Conservation (phyloP, 176 grass and related monocot species). For the Avena eriantha region DNA sequence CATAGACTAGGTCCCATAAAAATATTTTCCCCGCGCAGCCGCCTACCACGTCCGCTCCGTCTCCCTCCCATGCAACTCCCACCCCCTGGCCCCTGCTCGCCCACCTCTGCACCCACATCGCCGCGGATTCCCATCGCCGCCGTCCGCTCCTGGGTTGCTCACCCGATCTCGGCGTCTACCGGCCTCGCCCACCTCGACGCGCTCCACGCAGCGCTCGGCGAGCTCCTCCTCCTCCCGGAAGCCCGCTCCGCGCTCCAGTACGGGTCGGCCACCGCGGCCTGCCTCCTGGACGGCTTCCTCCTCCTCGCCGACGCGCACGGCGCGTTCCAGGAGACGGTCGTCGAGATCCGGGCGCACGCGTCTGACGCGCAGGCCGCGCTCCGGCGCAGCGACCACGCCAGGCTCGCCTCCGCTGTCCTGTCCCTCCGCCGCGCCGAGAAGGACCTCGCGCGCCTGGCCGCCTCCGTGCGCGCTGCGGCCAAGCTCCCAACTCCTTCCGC, state of each 20-base stretch:
- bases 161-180: background rate
- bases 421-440: conserved; percentile 49
- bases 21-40: background rate
- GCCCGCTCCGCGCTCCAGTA: too few relatives aligned
- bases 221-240: too few relatives aligned
- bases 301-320: too few relatives aligned
- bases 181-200: conserved; percentile 52
- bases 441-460: conserved; percentile 43
- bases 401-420: conserved; percentile 46
- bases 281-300: too few relatives aligned
- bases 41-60: conserved; percentile 51
- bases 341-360: too few relatives aligned
- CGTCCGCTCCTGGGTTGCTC: conserved; percentile 36
- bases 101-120: conserved; percentile 48
- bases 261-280: too few relatives aligned
- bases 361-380: conserved; percentile 59
- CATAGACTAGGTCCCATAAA: too few relatives aligned
- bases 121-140: too few relatives aligned
- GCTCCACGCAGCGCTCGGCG: conserved; percentile 53
- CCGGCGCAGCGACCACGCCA: conserved; percentile 38
- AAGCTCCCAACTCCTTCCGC: too few relatives aligned
- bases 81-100: conserved; percentile 56
- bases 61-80: conserved; percentile 52
- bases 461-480: too few relatives aligned
- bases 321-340: too few relatives aligned